Percentiles rank a stretch among this genome's conserved stretches.
Evolutionary conservation across 805 yeast species (phyloP).

Genomic region (Dipodascus geniculatus): DNA sequence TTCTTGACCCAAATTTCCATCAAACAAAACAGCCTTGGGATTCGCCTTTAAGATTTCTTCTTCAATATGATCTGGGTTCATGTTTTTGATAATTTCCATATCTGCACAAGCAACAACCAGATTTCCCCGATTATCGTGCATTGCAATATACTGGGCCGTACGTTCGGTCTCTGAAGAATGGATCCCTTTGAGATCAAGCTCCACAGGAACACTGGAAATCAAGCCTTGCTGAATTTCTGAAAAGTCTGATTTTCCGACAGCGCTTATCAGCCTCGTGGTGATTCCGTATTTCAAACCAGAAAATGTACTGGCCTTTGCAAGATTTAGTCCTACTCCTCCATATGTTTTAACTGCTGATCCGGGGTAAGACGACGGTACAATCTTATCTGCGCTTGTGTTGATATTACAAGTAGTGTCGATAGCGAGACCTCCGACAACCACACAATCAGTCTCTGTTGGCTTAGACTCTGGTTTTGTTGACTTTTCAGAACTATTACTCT

Average conservation of each 20-base stretch:
- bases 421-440: constrained; percentile 67
- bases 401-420: constrained; percentile 55
- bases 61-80: constrained; percentile 33
- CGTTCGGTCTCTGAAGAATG: constrained; percentile 17
- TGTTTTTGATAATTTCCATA: constrained; percentile 55
- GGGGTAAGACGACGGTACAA: constrained; percentile 37
- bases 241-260: constrained; percentile 44
- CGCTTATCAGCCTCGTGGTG: constrained; percentile 38
- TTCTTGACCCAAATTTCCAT: constrained; percentile 49
- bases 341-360: constrained; percentile 43
- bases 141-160: constrained; percentile 67
- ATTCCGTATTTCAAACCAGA: constrained; percentile 15
- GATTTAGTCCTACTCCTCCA: constrained; percentile 83
- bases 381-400: constrained; percentile 19
- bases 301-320: constrained; percentile 50
- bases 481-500: background rate
- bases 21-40: constrained; percentile 47
- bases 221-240: constrained; percentile 2
- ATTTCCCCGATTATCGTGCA: constrained; percentile 51
- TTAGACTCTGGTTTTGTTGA: too few relatives aligned
- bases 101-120: constrained; percentile 72
- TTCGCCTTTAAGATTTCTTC: constrained; percentile 29
- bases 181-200: constrained; percentile 31
- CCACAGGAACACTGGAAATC: constrained; percentile 1
- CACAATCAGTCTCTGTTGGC: constrained; percentile 21